phyloP scores from a whole-genome alignment of 129 eudicot species.

The Kitagawia praeruptora region DNA sequence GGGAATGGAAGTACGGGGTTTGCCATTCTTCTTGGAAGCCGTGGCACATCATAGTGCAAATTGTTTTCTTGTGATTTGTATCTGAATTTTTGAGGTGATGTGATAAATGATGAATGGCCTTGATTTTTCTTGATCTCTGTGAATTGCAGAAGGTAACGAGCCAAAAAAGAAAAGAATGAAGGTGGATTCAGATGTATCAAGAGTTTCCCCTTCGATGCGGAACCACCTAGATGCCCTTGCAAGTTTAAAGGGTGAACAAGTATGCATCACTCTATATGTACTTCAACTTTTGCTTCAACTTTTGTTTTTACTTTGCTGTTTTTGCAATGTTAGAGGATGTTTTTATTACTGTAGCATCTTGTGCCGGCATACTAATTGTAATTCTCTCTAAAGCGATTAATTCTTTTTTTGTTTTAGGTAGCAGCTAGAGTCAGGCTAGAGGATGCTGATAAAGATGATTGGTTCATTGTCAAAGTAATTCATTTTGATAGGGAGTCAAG shows the following conservation, averaged over 20 bases:
- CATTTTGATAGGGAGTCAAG: conserved; percentile 79
- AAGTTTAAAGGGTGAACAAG: conserved; percentile 88
- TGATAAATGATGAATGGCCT: not conserved
- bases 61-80: not conserved
- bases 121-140: not conserved
- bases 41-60: not conserved
- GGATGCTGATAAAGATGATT: conserved; percentile 84
- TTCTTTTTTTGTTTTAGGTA: conserved; percentile 42
- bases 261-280: conserved; percentile 17
- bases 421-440: conserved; percentile 80
- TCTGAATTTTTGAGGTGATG: not conserved
- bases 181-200: conserved; percentile 28
- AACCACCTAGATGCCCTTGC: conserved; percentile 68
- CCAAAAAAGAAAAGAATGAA: conserved; percentile 15
- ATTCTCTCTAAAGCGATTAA: conserved; percentile 5
- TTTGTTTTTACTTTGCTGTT: not conserved
- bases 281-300: not conserved
- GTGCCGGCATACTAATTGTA: not conserved
- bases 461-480: conserved; percentile 92
- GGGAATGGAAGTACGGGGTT: not conserved
- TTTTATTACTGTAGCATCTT: not conserved
- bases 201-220: conserved; percentile 62
- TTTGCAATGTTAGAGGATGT: not conserved
- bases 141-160: conserved; percentile 14
- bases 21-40: not conserved